Conservation (phyloP, 1,284 basidiomycete species). For the Pisolithus thermaeus region DNA sequence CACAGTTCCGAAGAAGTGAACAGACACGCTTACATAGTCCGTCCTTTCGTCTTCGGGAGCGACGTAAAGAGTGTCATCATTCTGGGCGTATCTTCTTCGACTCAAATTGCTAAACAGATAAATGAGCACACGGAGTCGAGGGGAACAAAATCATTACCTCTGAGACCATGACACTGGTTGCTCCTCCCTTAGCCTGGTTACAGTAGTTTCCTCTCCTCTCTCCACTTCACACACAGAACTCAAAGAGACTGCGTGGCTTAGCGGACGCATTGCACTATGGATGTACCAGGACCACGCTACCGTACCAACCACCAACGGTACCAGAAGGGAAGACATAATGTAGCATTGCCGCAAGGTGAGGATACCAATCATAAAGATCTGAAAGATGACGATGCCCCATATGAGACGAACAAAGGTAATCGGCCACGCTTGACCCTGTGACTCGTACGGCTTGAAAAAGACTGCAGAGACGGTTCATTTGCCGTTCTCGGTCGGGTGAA, state of each 20-base stretch:
- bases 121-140: constrained; percentile 7
- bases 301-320: constrained; percentile 75
- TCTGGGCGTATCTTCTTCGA: constrained; percentile 79
- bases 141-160: constrained; percentile 43
- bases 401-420: constrained; percentile 84
- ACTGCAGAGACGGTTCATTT: constrained; percentile 39
- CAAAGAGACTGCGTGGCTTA: constrained; percentile 79
- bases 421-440: constrained; percentile 91
- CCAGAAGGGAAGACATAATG: constrained; percentile 70
- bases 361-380: constrained; percentile 90
- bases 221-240: constrained; percentile 87
- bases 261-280: constrained; percentile 62
- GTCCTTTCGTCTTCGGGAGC: constrained; percentile 87
- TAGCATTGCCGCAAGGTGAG: constrained; percentile 82
- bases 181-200: constrained; percentile 64
- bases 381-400: constrained; percentile 84
- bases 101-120: constrained; percentile 61
- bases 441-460: constrained; percentile 92
- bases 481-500: background rate
- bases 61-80: constrained; percentile 92
- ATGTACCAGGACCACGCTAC: constrained; percentile 79
- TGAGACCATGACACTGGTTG: constrained; percentile 83
- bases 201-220: constrained; percentile 74
- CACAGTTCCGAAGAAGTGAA: background rate
- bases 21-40: constrained; percentile 65